Evolutionary conservation across 495 filamentous ascomycete genomes (phyloP), one percentile per base, ranked within the genome.

Genomic region (Lineolata rhizophorae): DNA sequence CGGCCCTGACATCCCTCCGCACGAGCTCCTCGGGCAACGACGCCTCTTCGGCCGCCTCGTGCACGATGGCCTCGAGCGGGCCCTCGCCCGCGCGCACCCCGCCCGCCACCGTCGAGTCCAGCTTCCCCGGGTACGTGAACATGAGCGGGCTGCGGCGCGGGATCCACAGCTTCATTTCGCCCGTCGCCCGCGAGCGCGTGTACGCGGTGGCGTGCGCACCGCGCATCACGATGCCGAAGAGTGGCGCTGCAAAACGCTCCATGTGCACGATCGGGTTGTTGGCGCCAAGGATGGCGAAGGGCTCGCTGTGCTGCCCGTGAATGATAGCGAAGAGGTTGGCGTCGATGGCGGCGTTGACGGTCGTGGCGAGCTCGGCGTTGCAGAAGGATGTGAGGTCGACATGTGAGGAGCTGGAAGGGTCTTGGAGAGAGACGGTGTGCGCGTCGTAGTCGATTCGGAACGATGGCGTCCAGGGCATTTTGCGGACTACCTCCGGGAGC

Each of bases 31-130:
- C 41, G 0, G 43, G 28, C 3, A 70, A 31, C 0, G 60, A 57
- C 0, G 64, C 61, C 35, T 72, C 67, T 42, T 72, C 67, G 18
- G 46, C 47, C 0, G 62, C 55, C 36, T 70, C 66, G n/a, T 49
- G 47, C 11, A 70, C 38, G n/a, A 70, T 47, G 32, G 57, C 61
- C 1, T 60, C 55, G 11, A 58, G 43, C 1, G 66, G 61, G 1
- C 38, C 40, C 18, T 54, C 45, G 1, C 52, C 54, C 1, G 54
- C 41, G 9, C 45, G 43, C 3, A 72, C 45, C 8, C 64, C 64
- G 5, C 66, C 66, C 3, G 61, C 68, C 0, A 70, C 67, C 0
- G 65, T 59, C 1, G 41, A 53, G 43, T 72, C 67, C 3, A 74
- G 56, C 53, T 55, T 56, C 3, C 53, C 50, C 1, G 65, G 62